phyloP scores from a whole-genome alignment of 108 stramenopile genomes.

The Pelagomonas calceolata region DNA sequence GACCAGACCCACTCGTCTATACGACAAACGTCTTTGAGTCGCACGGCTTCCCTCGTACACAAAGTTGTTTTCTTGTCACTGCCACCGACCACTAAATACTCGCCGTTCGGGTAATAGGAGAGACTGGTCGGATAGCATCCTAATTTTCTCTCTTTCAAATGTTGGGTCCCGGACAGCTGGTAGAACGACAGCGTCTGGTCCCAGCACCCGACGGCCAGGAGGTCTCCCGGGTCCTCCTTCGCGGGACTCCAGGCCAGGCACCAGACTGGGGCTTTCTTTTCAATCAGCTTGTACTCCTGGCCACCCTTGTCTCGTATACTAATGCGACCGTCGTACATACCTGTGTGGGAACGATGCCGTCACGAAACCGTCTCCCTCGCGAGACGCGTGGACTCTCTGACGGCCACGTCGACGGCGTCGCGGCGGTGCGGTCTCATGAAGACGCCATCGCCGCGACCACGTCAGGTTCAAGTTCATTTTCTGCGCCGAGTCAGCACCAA shows the following conservation, averaged over 20 bases:
- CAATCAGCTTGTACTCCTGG: constrained; percentile 24
- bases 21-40: constrained; percentile 14
- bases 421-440: no score
- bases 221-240: constrained; percentile 17
- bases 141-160: constrained; percentile 25
- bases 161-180: constrained; percentile 27
- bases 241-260: constrained; percentile 33
- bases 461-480: no score
- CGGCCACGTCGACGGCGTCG: no score
- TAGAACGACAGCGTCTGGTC: constrained; percentile 49
- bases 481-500: no score
- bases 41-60: constrained; percentile 43
- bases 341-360: no score
- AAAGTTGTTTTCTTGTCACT: constrained; percentile 34
- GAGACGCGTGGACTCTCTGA: no score
- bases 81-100: constrained; percentile 43
- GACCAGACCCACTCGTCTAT: constrained; percentile 49
- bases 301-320: constrained; percentile 39
- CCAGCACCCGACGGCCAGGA: constrained; percentile 52
- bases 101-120: constrained; percentile 25
- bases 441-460: no score
- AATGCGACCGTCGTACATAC: constrained; percentile 43
- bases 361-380: no score
- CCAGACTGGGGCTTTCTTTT: constrained; percentile 45
- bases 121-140: constrained; percentile 43